Evolutionary conservation across 2,329 filamentous ascomycete species (phyloP).

Genomic region (Verticillium tricorpus): DNA sequence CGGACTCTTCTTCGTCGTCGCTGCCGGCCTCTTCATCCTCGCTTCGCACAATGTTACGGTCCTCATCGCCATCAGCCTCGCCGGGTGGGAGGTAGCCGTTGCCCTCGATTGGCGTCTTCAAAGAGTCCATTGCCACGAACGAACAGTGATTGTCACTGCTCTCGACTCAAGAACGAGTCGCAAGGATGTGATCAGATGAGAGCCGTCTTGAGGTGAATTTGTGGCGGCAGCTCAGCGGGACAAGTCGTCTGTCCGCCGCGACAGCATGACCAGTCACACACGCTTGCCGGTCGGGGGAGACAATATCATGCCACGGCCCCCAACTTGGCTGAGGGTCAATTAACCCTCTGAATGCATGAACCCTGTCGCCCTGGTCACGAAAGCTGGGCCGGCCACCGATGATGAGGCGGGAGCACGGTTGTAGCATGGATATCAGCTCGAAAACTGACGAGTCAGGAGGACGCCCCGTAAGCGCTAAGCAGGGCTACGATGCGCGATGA

Average conservation of each 20-base stretch:
- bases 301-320: background rate
- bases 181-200: background rate
- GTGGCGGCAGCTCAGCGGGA: background rate
- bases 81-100: background rate
- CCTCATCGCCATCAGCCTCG: background rate
- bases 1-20: background rate
- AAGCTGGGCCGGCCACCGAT: background rate
- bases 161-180: background rate
- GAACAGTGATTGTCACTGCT: background rate
- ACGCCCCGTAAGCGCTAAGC: background rate
- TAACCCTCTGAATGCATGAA: background rate
- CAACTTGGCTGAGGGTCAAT: background rate
- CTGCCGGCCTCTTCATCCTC: background rate
- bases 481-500: background rate
- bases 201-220: background rate
- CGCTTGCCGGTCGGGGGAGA: background rate
- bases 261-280: background rate
- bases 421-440: background rate
- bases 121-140: background rate
- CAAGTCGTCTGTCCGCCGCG: background rate
- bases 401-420: background rate
- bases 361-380: background rate
- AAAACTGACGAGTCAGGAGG: background rate
- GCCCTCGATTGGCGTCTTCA: background rate
- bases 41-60: background rate